Base-by-base conservation (phyloP, 2,329 filamentous ascomycete species). In the Mycosphaerelloides madeirae region DNA sequence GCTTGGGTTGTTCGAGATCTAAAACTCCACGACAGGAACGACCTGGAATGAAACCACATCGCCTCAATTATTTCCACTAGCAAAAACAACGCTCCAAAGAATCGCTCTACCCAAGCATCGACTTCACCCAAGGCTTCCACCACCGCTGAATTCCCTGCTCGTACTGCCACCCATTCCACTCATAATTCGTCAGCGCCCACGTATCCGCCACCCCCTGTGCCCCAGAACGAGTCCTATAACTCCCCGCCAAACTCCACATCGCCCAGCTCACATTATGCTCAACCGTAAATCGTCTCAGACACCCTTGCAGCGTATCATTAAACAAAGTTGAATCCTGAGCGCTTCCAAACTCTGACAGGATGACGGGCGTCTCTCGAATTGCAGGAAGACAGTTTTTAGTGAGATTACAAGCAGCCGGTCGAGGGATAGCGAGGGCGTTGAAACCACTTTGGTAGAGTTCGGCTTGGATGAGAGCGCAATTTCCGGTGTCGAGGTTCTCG, bases 111-210 rank as follows among this genome's bases (percentile, higher is more conserved):
- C 78, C 60, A 44, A 77, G 37, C 71, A 73, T 74, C 8, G 52
- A 61, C 53, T 58, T 51, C 2, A 74, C 65, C 73, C 73, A 76
- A 2, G 73, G 73, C 64, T 72, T 74, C 73, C 72, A 76, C 53
- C 69, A 72, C 39, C 66, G 57, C 49, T 76, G 69, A 22, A 76
- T 62, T 1, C 69, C 72, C 31, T 63, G 65, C 1, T 66, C 63
- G 36, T 68, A 70, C 22, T 66, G 67, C 73, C 73, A 76, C 0
- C 66, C 71, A 9, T 60, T 63, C 70, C 71, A 76, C 41, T 74
- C 65, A 12, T 64, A 65, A 44, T 67, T 75, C 31, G 67, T 68
- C 57, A 76, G 48, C 1, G 70, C 73, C 73, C 73, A 76, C 0
- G 68, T 72, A 55, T 76, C 73, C 4, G 59, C 56, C 6, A 75